These are phyloP conservation scores for Neurospora sp. DNA, from an alignment of 495 filamentous ascomycete species.

Conservation along the genomic window DNA sequence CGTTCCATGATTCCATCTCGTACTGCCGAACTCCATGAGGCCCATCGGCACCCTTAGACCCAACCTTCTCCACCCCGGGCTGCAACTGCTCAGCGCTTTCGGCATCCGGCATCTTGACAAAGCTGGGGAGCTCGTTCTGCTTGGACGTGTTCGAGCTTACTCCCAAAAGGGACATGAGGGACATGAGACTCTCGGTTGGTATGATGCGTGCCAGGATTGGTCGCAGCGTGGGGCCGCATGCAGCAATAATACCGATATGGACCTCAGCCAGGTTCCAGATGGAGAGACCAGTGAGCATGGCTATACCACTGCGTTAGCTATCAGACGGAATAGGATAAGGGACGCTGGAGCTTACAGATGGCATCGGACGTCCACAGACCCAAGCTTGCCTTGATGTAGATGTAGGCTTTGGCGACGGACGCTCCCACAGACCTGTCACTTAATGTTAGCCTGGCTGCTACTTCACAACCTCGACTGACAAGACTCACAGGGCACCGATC, in stretches of 20 bases:
- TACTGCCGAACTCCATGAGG: background rate
- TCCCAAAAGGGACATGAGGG: constrained; percentile 5
- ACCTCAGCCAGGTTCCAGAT: constrained; percentile 16
- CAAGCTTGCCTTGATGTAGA: constrained; percentile 4
- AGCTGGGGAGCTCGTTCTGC: background rate
- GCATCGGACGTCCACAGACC: constrained; percentile 5
- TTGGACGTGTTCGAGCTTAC: background rate
- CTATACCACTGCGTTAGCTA: constrained; percentile 1
- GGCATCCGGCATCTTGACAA: background rate
- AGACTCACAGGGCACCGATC: constrained; percentile 12
- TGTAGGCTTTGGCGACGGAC: constrained; percentile 11
- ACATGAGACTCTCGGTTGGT: constrained; percentile 2
- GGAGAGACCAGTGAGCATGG: constrained; percentile 2
- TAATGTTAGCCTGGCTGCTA: background rate
- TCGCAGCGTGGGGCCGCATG: constrained; percentile 9
- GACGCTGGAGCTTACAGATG: constrained; percentile 8
- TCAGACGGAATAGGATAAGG: background rate
- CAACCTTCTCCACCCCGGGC: background rate
- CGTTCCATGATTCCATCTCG: background rate
- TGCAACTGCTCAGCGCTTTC: background rate
- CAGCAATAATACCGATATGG: constrained; percentile 15
- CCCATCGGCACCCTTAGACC: background rate
- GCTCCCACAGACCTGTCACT: constrained; percentile 8
- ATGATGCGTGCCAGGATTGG: constrained; percentile 2
- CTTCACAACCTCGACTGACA: background rate